phyloP scores from a whole-genome alignment of 2,329 filamentous ascomycete genomes.

The Botryotinia calthae region DNA sequence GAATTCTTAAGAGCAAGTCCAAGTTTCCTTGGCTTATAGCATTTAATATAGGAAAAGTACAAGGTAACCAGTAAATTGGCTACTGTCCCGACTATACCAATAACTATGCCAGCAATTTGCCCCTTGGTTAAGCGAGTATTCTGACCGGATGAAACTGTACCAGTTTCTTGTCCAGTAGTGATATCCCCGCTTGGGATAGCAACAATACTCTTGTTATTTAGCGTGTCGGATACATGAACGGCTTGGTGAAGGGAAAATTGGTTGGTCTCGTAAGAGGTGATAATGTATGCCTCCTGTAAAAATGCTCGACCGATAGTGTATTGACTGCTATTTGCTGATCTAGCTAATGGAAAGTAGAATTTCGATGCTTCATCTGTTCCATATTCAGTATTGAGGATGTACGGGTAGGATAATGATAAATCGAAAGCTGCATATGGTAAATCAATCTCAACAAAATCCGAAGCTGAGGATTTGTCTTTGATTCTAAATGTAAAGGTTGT shows the following conservation, averaged over 20 bases:
- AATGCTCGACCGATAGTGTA: conserved; percentile 40
- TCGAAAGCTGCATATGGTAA: conserved; percentile 40
- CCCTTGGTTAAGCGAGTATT: conserved; percentile 24
- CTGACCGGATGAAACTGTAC: background rate
- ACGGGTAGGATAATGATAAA: conserved; percentile 34
- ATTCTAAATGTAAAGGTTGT: conserved; percentile 54
- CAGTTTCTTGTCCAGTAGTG: background rate
- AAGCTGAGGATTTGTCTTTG: conserved; percentile 41
- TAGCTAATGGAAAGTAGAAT: conserved; percentile 42
- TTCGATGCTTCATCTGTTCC: conserved; percentile 36
- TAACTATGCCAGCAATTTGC: conserved; percentile 32
- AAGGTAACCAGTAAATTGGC: conserved; percentile 23
- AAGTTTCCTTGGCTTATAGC: background rate
- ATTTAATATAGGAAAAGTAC: background rate
- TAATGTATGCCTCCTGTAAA: conserved; percentile 40
- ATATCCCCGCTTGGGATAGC: conserved; percentile 21
- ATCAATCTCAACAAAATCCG: conserved; percentile 46
- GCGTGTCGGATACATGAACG: conserved; percentile 31
- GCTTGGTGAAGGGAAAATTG: conserved; percentile 39
- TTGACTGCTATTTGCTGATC: conserved; percentile 34
- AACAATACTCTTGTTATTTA: conserved; percentile 31
- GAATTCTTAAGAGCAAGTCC: background rate
- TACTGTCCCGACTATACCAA: conserved; percentile 22
- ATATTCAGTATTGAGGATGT: conserved; percentile 47
- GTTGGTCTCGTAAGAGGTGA: conserved; percentile 39